Conservation (phyloP, 805 yeast species). For the Candida takata region DNA sequence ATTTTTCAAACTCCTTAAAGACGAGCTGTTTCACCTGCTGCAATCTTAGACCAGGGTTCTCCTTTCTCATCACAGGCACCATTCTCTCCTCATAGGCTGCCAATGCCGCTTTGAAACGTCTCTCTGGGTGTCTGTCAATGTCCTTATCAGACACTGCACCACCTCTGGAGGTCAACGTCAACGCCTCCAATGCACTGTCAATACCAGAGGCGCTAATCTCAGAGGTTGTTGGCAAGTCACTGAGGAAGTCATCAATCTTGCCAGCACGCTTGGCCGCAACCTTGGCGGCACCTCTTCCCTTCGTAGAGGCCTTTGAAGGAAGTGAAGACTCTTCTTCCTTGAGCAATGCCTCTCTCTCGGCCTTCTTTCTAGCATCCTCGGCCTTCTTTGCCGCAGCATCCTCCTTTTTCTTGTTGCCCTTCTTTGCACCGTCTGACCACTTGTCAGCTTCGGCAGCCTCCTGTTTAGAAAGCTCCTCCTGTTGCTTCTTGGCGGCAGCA, state of each 20-base stretch:
- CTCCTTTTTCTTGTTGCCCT: conserved; percentile 60
- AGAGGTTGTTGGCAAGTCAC: conserved; percentile 39
- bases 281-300: conserved; percentile 64
- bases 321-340: conserved; percentile 58
- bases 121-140: conserved; percentile 81
- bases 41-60: conserved; percentile 71
- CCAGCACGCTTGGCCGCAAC: conserved; percentile 54
- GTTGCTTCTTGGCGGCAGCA: conserved; percentile 48
- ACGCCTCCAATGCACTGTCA: conserved; percentile 73
- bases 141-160: conserved; percentile 54
- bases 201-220: conserved; percentile 67
- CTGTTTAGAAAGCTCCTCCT: conserved; percentile 38
- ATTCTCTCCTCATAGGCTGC: conserved; percentile 66
- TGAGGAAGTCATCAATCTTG: conserved; percentile 62
- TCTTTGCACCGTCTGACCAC: conserved; percentile 71
- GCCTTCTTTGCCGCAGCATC: conserved; percentile 63
- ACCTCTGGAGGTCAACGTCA: conserved; percentile 53
- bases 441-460: conserved; percentile 52
- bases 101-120: conserved; percentile 78
- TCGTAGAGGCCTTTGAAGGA: conserved; percentile 50
- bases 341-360: conserved; percentile 68
- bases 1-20: conserved; percentile 75
- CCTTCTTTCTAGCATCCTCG: conserved; percentile 71
- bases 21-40: conserved; percentile 71
- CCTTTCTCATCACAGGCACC: conserved; percentile 65